Conservation (phyloP, 257 asterid species). For the Nicotiana undulata region DNA sequence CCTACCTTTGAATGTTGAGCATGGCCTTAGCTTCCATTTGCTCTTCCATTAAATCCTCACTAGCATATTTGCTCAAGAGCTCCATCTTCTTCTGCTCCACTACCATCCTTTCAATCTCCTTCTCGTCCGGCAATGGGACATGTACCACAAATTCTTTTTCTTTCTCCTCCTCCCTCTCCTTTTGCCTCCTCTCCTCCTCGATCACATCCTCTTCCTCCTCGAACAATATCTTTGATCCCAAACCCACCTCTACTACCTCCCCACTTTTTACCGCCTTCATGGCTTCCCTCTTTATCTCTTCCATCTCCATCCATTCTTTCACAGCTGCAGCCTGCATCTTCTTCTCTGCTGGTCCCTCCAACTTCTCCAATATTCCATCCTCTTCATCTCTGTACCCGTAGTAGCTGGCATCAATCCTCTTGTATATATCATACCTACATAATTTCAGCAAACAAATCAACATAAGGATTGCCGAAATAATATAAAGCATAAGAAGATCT, state of each 20-base stretch:
- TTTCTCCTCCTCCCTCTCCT: conserved; percentile 56
- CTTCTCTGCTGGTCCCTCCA: conserved; percentile 79
- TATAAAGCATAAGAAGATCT: neutral
- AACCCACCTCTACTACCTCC: conserved; percentile 80
- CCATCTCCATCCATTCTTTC: conserved; percentile 73
- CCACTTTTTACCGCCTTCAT: conserved; percentile 85
- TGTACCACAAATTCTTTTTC: conserved; percentile 77
- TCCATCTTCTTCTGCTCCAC: conserved; percentile 84
- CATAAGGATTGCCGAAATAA: neutral
- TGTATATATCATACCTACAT: conserved; percentile 88
- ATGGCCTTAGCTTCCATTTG: conserved; percentile 63
- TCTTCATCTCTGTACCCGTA: conserved; percentile 95
- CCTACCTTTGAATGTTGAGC: conserved; percentile 72
- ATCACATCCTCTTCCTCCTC: conserved; percentile 93
- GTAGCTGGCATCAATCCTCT: conserved; percentile 89
- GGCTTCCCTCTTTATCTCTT: conserved; percentile 83
- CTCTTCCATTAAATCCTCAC: conserved; percentile 67
- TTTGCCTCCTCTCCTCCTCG: conserved; percentile 76
- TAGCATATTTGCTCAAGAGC: conserved; percentile 71
- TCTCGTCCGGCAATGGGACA: conserved; percentile 90
- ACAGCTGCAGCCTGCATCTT: conserved; percentile 64
- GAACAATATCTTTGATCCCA: conserved; percentile 57
- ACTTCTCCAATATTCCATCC: conserved; percentile 72
- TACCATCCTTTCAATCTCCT: conserved; percentile 80
- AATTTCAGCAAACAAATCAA: conserved; percentile 8